These are phyloP conservation scores for Ophiostoma montium DNA, from an alignment of 2,329 filamentous ascomycete genomes.

Conservation along the genomic window DNA sequence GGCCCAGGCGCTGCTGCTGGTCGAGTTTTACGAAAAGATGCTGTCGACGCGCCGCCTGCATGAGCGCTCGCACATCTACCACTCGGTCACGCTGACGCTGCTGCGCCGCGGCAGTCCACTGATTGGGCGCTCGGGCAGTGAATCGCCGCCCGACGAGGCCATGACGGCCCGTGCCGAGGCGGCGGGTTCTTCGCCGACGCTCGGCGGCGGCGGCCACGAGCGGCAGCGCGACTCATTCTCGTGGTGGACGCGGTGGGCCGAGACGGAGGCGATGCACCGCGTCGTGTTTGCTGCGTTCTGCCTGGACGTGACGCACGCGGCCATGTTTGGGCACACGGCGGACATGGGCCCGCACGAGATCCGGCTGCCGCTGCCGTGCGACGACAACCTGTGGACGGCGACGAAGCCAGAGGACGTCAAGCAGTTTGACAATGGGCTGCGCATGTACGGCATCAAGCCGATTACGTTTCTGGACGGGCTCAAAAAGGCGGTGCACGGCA, in stretches of 20 bases:
- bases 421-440: constrained; percentile 59
- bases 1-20: constrained; percentile 66
- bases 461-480: constrained; percentile 73
- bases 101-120: constrained; percentile 77
- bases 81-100: constrained; percentile 70
- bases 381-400: constrained; percentile 76
- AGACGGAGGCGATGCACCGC: constrained; percentile 71
- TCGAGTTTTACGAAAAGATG: constrained; percentile 89
- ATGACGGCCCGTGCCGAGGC: neutral
- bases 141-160: constrained; percentile 55
- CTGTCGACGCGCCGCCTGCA: constrained; percentile 71
- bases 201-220: neutral
- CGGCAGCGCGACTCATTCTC: constrained; percentile 25
- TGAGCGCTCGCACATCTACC: constrained; percentile 80
- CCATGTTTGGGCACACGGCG: constrained; percentile 81
- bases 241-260: constrained; percentile 82
- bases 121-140: constrained; percentile 63
- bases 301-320: constrained; percentile 76
- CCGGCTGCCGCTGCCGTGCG: constrained; percentile 70
- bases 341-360: constrained; percentile 90
- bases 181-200: constrained; percentile 1
- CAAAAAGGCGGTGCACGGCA: constrained; percentile 68
- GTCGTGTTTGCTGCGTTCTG: constrained; percentile 85
- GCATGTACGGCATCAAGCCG: constrained; percentile 64
- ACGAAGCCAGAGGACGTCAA: constrained; percentile 64